Base-by-base conservation (phyloP, 75 land plant species). In the Ceratopteris richardii region DNA sequence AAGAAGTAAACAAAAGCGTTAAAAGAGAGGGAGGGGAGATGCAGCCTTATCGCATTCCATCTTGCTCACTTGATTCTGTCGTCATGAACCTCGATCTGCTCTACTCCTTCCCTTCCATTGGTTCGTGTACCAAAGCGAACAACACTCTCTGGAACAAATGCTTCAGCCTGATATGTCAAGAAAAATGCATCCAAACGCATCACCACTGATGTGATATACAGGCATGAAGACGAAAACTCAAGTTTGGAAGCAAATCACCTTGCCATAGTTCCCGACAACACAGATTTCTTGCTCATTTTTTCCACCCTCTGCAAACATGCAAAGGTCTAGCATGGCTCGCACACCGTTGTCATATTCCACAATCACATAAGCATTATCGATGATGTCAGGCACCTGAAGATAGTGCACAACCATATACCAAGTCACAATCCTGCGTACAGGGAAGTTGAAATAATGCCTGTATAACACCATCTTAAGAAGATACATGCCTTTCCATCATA, bases 291-390 rank as follows among this genome's bases (percentile, higher is more conserved):
- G 99, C 71, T 95, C 99, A 72, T 95, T 95, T 57, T 74, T 82
- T 61, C 92, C 74, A 28, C 99, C 96, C 70, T 90, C 99, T n/a
- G 99, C 97, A 82, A 95, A 95, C 99, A 95, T 95, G 52, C 99
- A 95, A 20, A 90, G 84, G 66, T 95, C 96, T 25, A 90, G 87
- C 82, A 87, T 78, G 19, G 86, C 92, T n/a, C 99, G 70, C 30
- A 88, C 70, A 26, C 97, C 92, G 78, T 82, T 84, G 24, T 90
- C 90, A 64, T 90, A 95, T 52, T 95, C 97, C 14, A 95, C 78
- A 23, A 95, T 90, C 14, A 86, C 96, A 51, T 75, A 94, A 19
- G 98, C 96, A 80, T 94, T 90, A 53, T 94, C 98, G 30, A 94
- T 77, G 0, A 90, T 90, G 66, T 94, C 98, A 44, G 98, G 98